Base-by-base conservation (phyloP, 352 stramenopile genomes). In the Aphanomyces invadans region DNA sequence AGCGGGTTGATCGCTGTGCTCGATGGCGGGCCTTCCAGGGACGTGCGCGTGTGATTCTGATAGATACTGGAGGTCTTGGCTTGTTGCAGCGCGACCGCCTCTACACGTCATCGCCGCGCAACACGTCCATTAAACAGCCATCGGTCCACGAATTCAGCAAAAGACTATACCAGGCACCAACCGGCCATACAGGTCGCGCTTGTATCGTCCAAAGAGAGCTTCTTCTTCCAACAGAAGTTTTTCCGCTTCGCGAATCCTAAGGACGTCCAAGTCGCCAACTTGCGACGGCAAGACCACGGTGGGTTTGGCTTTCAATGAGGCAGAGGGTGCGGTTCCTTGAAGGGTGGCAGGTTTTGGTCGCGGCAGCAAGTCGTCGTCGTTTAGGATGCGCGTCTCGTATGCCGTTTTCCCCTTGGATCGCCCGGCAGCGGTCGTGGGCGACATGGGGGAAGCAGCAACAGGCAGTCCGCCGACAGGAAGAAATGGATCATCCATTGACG, bases 211-310 rank as follows among this genome's bases (percentile, higher is more conserved):
- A 61, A 77, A 82, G 2, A 71, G 55, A 19, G 68, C 69, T 72
- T 97, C 87, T 69, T 95, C 89, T 10, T 80, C 62, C 0, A 96
- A 39, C 2, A 96, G 54, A 0, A 92, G 39, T 4, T 59, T 44
- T 57, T 95, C 87, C 4, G 81, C 86, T 23, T 85, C 77, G 25
- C 76, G 75, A 59, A 97, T 81, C 0, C 88, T 77, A 23, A 77
- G 48, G 81, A 96, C 88, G 51, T 97, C 88, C 1, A 90, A 64
- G 63, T 97, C 83, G 17, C 83, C 87, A 54, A 96, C 88, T 39
- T 89, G 79, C 3, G 78, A 91, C 0, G 87, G 38, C 33, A 75
- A 33, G 10, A 54, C 38, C 17, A 31, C 55, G 12, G 60, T 67
- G 3, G 60, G 4, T n/a, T 46, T 39, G 17, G 60, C 15, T 21